A percentile compares a stretch with the other conserved stretches of the same genome.
Evolutionary conservation across 2,329 filamentous ascomycete genomes (phyloP).

Genomic region (Lachnellula cervina): DNA sequence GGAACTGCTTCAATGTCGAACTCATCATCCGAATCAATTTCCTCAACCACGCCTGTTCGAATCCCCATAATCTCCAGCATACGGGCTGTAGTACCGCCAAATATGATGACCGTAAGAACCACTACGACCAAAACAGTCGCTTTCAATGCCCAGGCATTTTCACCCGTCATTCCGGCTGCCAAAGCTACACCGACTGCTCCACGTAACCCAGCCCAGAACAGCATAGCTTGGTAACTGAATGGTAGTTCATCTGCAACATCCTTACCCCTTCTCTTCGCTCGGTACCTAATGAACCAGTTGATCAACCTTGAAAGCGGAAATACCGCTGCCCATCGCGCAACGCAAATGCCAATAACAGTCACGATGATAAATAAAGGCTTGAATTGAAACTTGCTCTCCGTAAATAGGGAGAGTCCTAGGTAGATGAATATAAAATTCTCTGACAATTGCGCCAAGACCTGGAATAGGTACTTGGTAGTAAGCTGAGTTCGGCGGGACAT

Average conservation of each 20-base stretch:
- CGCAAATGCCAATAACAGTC: constrained; percentile 85
- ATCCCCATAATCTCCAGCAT: constrained; percentile 99
- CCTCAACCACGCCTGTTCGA: constrained; percentile 90
- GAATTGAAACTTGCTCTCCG: constrained; percentile 80
- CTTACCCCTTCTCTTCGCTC: constrained; percentile 68
- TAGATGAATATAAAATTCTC: constrained; percentile 99
- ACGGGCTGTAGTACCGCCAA: constrained; percentile 91
- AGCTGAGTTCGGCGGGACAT: constrained; percentile 97
- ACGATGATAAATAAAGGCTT: constrained; percentile 94
- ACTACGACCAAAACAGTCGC: constrained; percentile 97
- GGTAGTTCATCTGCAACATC: constrained; percentile 84
- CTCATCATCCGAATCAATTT: constrained; percentile 96
- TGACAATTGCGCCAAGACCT: constrained; percentile 87
- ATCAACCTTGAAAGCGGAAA: constrained; percentile 87
- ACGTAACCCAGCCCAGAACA: constrained; percentile 97
- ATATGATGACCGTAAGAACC: constrained; percentile 96
- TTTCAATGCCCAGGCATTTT: constrained; percentile 75
- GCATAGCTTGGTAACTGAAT: constrained; percentile 96
- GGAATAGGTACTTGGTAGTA: constrained; percentile 96
- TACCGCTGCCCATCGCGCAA: constrained; percentile 87
- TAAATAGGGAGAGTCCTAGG: constrained; percentile 89
- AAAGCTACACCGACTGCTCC: constrained; percentile 94
- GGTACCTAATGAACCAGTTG: constrained; percentile 88
- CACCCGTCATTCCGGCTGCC: constrained; percentile 79
- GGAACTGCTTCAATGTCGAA: constrained; percentile 72